Evolutionary conservation across 305 asterid genomes (phyloP).

Genomic region (Fraxinus sp.): DNA sequence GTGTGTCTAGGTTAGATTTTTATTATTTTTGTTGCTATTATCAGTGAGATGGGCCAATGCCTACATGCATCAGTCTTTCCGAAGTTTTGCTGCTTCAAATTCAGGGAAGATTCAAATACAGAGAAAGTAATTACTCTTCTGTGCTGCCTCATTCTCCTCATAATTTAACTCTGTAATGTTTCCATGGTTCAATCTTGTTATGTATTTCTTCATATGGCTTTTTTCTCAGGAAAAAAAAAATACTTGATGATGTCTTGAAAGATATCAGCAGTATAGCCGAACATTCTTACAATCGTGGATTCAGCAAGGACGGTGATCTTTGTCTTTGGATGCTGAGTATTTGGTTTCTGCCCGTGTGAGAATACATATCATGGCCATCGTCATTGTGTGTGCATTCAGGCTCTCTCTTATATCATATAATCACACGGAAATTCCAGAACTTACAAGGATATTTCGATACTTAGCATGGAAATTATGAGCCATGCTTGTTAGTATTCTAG

Average conservation of each 20-base stretch:
- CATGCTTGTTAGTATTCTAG: background rate
- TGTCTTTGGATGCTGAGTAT: background rate
- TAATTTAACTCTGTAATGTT: background rate
- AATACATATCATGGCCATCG: background rate
- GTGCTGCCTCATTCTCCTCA: constrained; percentile 5
- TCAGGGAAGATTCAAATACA: constrained; percentile 52
- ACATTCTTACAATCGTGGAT: constrained; percentile 92
- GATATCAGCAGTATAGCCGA: constrained; percentile 84
- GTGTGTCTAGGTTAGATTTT: background rate
- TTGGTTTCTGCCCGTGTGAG: background rate
- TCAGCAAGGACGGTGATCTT: constrained; percentile 54
- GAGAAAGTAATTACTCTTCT: constrained; percentile 53
- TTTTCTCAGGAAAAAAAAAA: constrained; percentile 55
- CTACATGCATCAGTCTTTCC: constrained; percentile 28
- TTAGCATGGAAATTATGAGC: background rate
- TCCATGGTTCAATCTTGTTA: background rate
- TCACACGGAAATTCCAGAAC: background rate
- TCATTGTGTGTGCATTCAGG: background rate
- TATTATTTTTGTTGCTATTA: constrained; percentile 13
- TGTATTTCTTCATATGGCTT: background rate
- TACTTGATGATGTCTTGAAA: constrained; percentile 91
- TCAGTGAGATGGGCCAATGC: constrained; percentile 51
- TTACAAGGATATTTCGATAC: background rate
- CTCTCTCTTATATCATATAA: background rate
- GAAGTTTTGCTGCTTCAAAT: constrained; percentile 58